phyloP scores from a whole-genome alignment of 768 basidiomycete genomes.

The Baorangia bicolor region DNA sequence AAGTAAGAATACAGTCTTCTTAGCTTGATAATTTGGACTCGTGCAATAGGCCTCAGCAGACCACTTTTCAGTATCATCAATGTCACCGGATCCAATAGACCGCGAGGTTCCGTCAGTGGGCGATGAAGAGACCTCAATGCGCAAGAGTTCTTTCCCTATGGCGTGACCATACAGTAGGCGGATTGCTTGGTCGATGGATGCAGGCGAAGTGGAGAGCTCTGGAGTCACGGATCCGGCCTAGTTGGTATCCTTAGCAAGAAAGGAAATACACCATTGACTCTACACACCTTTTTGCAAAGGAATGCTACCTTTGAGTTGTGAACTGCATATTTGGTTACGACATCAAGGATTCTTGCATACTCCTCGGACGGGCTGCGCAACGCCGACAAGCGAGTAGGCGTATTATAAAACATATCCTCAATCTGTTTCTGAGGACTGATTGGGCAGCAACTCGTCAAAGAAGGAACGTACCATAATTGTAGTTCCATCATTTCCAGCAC shows the following conservation, averaged over 20 bases:
- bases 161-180: constrained; percentile 77
- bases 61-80: constrained; percentile 53
- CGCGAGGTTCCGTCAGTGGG: constrained; percentile 24
- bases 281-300: constrained; percentile 82
- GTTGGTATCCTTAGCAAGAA: constrained; percentile 2
- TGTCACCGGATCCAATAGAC: constrained; percentile 15
- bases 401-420: constrained; percentile 94
- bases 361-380: constrained; percentile 87
- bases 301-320: constrained; percentile 91
- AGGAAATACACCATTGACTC: neutral
- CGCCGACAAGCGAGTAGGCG: constrained; percentile 81
- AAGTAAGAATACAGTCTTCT: constrained; percentile 79
- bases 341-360: constrained; percentile 86
- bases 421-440: constrained; percentile 51
- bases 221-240: constrained; percentile 74
- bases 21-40: constrained; percentile 85
- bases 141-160: constrained; percentile 74
- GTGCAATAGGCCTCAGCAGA: constrained; percentile 74
- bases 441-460: neutral
- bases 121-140: constrained; percentile 39
- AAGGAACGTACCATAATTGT: constrained; percentile 64
- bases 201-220: constrained; percentile 78
- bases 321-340: constrained; percentile 89
- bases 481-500: constrained; percentile 94
- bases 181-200: constrained; percentile 68